Percentiles rank a stretch among this genome's conserved stretches.
Conservation (phyloP, 768 basidiomycete genomes). For the Filobasidium wieringae region DNA sequence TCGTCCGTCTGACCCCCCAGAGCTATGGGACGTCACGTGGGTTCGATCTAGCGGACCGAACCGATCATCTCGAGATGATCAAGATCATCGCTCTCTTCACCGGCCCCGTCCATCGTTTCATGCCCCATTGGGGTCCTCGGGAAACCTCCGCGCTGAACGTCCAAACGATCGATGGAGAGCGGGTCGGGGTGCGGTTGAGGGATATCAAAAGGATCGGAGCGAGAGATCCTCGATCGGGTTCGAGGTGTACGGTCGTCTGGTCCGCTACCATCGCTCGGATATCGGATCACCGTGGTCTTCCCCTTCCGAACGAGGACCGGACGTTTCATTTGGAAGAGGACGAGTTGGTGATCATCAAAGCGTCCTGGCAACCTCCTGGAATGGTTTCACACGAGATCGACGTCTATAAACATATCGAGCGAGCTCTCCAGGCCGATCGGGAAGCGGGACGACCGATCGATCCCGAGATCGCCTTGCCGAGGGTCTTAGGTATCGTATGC, state of each 20-base stretch:
- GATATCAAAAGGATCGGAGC: background rate
- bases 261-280: background rate
- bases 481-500: background rate
- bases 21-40: background rate
- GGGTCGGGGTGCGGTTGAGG: background rate
- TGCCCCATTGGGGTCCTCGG: background rate
- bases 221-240: background rate
- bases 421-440: background rate
- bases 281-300: background rate
- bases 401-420: background rate
- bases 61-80: background rate
- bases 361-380: background rate
- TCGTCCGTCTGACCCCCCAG: background rate
- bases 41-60: background rate
- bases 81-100: background rate
- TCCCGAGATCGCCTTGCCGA: background rate
- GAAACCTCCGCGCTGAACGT: background rate
- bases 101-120: background rate
- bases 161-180: background rate
- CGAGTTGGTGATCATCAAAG: background rate
- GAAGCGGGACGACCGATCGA: background rate
- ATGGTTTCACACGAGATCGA: background rate
- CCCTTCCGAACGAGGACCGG: background rate
- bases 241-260: background rate
- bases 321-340: background rate